Evolutionary conservation across 1,139 yeast species (phyloP), one percentile per base, ranked within the genome.

Genomic region (Diutina scorzettiae): DNA sequence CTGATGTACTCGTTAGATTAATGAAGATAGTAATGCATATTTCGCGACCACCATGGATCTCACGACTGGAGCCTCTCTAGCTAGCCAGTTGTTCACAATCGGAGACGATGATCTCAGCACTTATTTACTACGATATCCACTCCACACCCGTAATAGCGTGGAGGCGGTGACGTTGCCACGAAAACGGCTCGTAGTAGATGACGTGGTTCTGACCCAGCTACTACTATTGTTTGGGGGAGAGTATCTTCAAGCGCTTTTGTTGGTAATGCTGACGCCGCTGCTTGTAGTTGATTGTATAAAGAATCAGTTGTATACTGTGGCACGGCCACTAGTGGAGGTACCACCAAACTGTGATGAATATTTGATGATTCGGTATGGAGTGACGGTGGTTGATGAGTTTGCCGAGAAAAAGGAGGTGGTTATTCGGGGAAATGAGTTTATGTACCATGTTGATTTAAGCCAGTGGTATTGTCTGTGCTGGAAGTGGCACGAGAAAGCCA

Each of bases 391-490:
- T 8, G 37, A 32, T 19, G 23, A 21, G 8, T 32, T 32, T 20
- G 37, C 37, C 17, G 14, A 27, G n/a, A 27, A 27, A 12, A 5
- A 5, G 5, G 14, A 27, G 14, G 14, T 12, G 5, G n/a, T n/a
- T n/a, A n/a, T n/a, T n/a, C 4, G 5, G 14, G 30, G 30, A 5
- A 5, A 27, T 27, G 30, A 27, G 12, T 27, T 27, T 27, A 11
- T 27, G 2, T 34, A 23, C 28, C 25, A 34, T n/a, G 39, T 34
- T 14, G 39, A 34, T 23, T 34, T 34, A 19, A 18, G 7, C 9
- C 39, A 16, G 6, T 34, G 39, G 39, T 34, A 34, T 23, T 34
- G 39, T 23, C 39, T 23, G 39, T 34, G 39, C 16, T 18, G 11
- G n/a, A 5, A 6, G 3, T 34, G 39, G 39, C 39, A 34, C 24